phyloP scores from a whole-genome alignment of 352 stramenopile species.

The Globisporangium paddicum region DNA sequence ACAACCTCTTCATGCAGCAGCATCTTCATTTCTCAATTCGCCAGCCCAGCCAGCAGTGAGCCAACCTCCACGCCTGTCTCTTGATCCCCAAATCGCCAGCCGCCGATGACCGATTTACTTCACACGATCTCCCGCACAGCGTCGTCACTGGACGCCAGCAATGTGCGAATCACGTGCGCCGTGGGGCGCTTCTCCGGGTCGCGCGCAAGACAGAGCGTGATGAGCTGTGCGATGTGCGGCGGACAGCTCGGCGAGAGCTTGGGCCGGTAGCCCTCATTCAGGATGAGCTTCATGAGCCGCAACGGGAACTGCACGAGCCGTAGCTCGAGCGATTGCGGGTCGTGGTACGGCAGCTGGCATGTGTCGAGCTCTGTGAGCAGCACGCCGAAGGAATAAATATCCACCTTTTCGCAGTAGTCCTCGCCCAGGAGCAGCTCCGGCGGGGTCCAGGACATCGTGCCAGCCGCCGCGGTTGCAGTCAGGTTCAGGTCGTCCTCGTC shows the following conservation, averaged over 20 bases:
- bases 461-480: constrained; percentile 42
- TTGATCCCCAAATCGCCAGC: not conserved
- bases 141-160: constrained; percentile 17
- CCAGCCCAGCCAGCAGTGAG: not conserved
- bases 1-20: not conserved
- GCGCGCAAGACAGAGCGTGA: constrained; percentile 44
- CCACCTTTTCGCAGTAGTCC: constrained; percentile 65
- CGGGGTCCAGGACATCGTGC: constrained; percentile 62
- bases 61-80: too few species aligned
- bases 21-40: not conserved
- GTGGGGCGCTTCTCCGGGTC: constrained; percentile 45
- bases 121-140: constrained; percentile 6
- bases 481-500: constrained; percentile 40
- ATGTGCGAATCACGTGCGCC: constrained; percentile 38
- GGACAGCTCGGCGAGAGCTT: constrained; percentile 49
- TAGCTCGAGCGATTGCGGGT: constrained; percentile 33
- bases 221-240: constrained; percentile 51
- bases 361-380: constrained; percentile 73
- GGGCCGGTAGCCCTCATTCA: constrained; percentile 53
- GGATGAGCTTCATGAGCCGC: constrained; percentile 51
- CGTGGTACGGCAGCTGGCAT: constrained; percentile 61
- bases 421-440: constrained; percentile 60
- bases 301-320: constrained; percentile 47
- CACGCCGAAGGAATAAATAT: constrained; percentile 81
- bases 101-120: not conserved